phyloP scores from a whole-genome alignment of 495 filamentous ascomycete species.

The Trichoderma erinaceum region DNA sequence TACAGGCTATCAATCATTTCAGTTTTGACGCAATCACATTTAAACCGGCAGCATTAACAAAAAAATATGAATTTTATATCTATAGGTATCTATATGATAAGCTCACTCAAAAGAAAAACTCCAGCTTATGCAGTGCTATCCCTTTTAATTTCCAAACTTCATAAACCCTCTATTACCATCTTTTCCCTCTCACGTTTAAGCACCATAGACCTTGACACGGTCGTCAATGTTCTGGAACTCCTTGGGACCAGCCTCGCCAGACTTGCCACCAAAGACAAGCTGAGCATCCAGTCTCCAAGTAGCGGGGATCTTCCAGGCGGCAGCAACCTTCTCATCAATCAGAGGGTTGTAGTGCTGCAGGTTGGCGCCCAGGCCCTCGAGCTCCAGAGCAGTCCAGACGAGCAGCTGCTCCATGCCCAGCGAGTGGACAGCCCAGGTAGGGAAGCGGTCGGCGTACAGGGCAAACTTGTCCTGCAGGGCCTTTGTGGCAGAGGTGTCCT shows the following conservation, averaged over 20 bases:
- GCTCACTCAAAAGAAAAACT: not conserved
- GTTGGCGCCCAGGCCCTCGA: conserved; percentile 65
- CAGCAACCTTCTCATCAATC: conserved; percentile 50
- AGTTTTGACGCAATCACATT: no score
- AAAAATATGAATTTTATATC: not conserved
- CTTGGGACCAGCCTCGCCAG: conserved; percentile 44
- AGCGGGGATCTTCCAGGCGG: conserved; percentile 51
- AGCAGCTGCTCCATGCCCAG: conserved; percentile 62
- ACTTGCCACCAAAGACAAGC: conserved; percentile 54
- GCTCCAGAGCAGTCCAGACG: conserved; percentile 60
- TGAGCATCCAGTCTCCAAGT: conserved; percentile 57
- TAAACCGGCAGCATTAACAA: not conserved
- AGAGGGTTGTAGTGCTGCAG: conserved; percentile 72
- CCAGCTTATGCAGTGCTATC: not conserved
- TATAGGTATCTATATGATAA: not conserved
- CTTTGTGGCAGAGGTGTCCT: conserved; percentile 9
- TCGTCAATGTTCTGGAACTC: conserved; percentile 44
- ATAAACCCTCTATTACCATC: not conserved
- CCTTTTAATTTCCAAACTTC: not conserved
- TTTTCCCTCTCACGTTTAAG: conserved; percentile 16
- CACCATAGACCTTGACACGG: conserved; percentile 35
- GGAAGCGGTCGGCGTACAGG: conserved; percentile 57
- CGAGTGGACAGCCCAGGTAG: conserved; percentile 54
- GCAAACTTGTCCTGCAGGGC: conserved; percentile 8
- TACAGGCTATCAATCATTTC: no score